These are phyloP conservation scores for Russula virescens DNA, from an alignment of 768 basidiomycete genomes.

Conservation along the genomic window DNA sequence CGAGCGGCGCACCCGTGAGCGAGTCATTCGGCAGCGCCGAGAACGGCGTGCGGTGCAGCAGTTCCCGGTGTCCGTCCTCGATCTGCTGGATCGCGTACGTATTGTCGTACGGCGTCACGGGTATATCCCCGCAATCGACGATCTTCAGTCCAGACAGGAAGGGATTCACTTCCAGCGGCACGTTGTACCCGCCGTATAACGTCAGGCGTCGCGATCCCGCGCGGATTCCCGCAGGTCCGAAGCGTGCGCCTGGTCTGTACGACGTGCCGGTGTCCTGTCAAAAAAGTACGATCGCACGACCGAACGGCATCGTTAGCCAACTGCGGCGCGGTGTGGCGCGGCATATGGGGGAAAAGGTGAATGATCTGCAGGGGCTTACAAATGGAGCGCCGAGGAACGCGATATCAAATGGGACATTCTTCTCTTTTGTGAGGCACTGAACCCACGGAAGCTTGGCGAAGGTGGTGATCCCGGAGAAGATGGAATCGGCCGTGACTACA, in stretches of 20 bases:
- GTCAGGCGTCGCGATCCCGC: conserved; percentile 71
- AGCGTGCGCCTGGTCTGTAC: conserved; percentile 78
- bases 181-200: conserved; percentile 73
- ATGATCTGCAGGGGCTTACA: conserved; percentile 32
- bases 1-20: conserved; percentile 49
- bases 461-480: conserved; percentile 78
- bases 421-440: conserved; percentile 65
- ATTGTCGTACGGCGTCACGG: conserved; percentile 76
- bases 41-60: conserved; percentile 58
- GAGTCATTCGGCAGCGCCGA: conserved; percentile 60
- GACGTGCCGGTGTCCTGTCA: conserved; percentile 63
- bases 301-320: neutral
- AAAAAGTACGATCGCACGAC: neutral
- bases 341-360: no score
- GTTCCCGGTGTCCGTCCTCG: conserved; percentile 61
- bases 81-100: conserved; percentile 68
- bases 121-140: conserved; percentile 76
- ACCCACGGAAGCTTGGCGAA: conserved; percentile 87
- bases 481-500: conserved; percentile 66
- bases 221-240: conserved; percentile 80
- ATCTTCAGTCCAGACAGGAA: conserved; percentile 61
- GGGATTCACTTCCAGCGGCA: conserved; percentile 67
- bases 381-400: conserved; percentile 79
- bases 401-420: conserved; percentile 60
- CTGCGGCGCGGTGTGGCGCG: no score